These are phyloP conservation scores for Bolboschoenus planiculmis DNA, from an alignment of 176 grass and related monocot species.

Conservation along the genomic window DNA sequence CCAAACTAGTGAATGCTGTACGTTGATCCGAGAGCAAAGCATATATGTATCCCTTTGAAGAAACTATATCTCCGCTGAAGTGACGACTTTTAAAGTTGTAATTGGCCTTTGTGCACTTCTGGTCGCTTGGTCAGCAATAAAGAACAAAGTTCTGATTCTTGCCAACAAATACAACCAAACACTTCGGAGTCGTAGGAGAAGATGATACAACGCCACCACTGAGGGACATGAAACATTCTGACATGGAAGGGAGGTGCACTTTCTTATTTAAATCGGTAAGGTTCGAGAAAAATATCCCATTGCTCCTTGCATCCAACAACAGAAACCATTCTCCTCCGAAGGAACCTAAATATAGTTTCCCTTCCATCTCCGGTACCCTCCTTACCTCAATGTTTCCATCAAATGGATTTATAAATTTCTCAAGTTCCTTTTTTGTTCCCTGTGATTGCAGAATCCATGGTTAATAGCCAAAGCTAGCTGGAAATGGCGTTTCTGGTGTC, in stretches of 20 bases:
- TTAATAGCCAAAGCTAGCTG: neutral
- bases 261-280: neutral
- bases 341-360: neutral
- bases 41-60: neutral
- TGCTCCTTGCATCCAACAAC: neutral
- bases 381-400: neutral
- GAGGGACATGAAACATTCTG: neutral
- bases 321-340: neutral
- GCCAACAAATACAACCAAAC: neutral
- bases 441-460: neutral
- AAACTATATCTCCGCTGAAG: neutral
- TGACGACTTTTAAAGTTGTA: neutral
- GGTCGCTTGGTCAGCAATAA: neutral
- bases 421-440: neutral
- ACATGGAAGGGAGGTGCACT: neutral
- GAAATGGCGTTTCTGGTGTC: neutral
- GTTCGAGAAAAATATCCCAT: neutral
- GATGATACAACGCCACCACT: neutral
- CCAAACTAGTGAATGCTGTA: neutral
- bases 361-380: neutral
- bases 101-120: neutral
- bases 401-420: neutral
- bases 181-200: neutral
- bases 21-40: neutral
- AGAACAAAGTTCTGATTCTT: neutral